Percentiles rank a stretch among this genome's conserved stretches.
phyloP scores from a whole-genome alignment of 352 stramenopile species.

The Sclerospora graminicola region DNA sequence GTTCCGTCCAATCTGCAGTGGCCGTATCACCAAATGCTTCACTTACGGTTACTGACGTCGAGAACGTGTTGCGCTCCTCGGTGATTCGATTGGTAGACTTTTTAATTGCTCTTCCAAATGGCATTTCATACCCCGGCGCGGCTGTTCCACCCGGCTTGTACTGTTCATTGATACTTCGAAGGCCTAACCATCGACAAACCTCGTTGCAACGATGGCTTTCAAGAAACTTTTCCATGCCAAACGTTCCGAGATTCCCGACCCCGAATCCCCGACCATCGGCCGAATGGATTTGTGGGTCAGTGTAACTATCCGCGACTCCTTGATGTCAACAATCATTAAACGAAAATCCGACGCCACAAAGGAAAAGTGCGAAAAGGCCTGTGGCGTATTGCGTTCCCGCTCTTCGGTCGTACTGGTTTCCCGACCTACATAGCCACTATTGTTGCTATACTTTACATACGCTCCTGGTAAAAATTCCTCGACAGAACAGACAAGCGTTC shows the following conservation, averaged over 20 bases:
- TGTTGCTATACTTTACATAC: slow-evolving; percentile 86
- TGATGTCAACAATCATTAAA: slow-evolving; percentile 84
- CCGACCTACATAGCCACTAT: slow-evolving; percentile 73
- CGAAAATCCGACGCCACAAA: slow-evolving; percentile 78
- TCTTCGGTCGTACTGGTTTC: slow-evolving; percentile 75
- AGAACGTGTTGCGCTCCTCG: slow-evolving; percentile 76
- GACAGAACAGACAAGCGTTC: slow-evolving; percentile 56
- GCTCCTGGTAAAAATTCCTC: slow-evolving; percentile 70
- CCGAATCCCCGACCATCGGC: slow-evolving; percentile 73
- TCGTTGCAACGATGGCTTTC: slow-evolving; percentile 82
- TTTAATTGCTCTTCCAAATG: slow-evolving; percentile 64
- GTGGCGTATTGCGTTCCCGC: slow-evolving; percentile 71
- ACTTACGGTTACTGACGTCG: slow-evolving; percentile 65
- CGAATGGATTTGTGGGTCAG: slow-evolving; percentile 77
- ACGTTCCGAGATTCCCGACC: slow-evolving; percentile 73
- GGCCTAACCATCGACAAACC: slow-evolving; percentile 72
- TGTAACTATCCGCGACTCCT: slow-evolving; percentile 78
- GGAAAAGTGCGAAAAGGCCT: slow-evolving; percentile 79
- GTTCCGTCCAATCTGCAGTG: slow-evolving; percentile 16
- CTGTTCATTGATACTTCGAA: slow-evolving; percentile 65
- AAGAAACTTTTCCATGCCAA: slow-evolving; percentile 83
- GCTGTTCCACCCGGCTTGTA: slow-evolving; percentile 73
- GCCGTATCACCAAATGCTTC: slow-evolving; percentile 55
- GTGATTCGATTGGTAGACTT: slow-evolving; percentile 78
- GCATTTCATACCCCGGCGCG: slow-evolving; percentile 74